Base-by-base conservation (phyloP, 2,329 filamentous ascomycete genomes). In the Xylogone sp. region DNA sequence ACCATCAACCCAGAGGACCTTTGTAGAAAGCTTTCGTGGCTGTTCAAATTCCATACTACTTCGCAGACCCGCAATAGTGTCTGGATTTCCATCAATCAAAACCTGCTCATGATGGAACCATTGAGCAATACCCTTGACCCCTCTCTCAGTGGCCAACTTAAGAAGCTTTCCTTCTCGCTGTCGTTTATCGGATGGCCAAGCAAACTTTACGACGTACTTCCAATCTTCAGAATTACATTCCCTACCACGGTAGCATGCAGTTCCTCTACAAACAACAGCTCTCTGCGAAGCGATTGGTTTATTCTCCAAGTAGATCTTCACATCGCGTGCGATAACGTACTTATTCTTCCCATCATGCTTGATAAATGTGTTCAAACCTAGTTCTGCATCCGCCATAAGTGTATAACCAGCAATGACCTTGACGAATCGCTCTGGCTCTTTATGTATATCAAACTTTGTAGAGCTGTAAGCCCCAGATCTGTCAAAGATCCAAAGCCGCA, bases 401-500 rank as follows among this genome's bases (percentile, higher is more conserved):
- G 51, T 43, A 54, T 69, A 69, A 16, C 63, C 57, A 21, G 56
- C 47, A 50, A 68, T 53, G 31, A 62, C 50, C 47, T 53, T 56
- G 42, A 68, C 53, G 43, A 68, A 68, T 42, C 45, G 57, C 51
- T 64, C 52, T 10, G 62, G 59, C 44, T 67, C 52, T 50, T 64
- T 53, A 45, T 62, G 53, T 29, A 69, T 60, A 56, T 70, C 56
- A 52, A 69, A 65, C 44, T 55, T 52, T 27, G 54, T 53, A 21
- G 56, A 60, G 58, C 59, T 68, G 47, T 66, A 70, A 5, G 51
- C 49, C 9, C 66, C 63, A 43, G 62, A 69, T 54, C 64, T 60
- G 52, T 69, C 63, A 49, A 67, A 68, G 8, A 68, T 56, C 64
- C 58, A 70, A 13, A 59, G 53, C 51, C 64, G 58, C 57, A 68